Evolutionary conservation across 2,329 filamentous ascomycete species (phyloP), one percentile per base, ranked within the genome.

Genomic region (Fusarium proliferatum): DNA sequence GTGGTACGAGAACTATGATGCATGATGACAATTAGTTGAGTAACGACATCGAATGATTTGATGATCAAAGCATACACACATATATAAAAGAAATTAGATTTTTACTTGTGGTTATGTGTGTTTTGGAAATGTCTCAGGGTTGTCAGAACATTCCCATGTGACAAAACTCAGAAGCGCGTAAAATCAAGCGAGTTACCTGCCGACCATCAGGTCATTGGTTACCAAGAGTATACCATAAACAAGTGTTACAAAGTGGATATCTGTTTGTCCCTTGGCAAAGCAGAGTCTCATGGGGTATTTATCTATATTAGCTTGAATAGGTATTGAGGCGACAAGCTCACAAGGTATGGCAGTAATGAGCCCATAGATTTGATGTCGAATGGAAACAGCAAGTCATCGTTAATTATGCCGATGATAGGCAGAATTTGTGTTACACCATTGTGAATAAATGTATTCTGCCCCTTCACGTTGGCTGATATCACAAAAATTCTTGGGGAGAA

Each of bases 1-100:
- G 28, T 64, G 61, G 64, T 23, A 38, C 45, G 34, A 64, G 28
- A 41, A 61, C 42, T 26, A 71, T 61, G 51, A 57, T 38, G 59
- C 30, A 62, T 38, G 39, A 53, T 46, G 39, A 46, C 33, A 38
- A 39, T 21, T 34, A 33, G 30, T 38, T 43, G 41, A 43, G 34
- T 60, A 42, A 71, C 45, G 57, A 73, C 46, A 55, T 33, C 41
- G n/a, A 36, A 71, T 21, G 58, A 67, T 53, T 58, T 53, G 36
- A 59, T 34, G 39, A 51, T 30, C 38, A 53, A 51, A 28, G 38
- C 42, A 48, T 28, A 52, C 59, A 52, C 28, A 48, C 59, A 53
- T 41, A 28, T 48, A 48, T 21, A 51, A 23, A 53, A 61, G 45
- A 23, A 15, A 41, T 46, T 67, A 28, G 26, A 45, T 67, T 30